These are phyloP conservation scores for Myrica gale DNA, from an alignment of 306 rosid species.

Conservation along the genomic window DNA sequence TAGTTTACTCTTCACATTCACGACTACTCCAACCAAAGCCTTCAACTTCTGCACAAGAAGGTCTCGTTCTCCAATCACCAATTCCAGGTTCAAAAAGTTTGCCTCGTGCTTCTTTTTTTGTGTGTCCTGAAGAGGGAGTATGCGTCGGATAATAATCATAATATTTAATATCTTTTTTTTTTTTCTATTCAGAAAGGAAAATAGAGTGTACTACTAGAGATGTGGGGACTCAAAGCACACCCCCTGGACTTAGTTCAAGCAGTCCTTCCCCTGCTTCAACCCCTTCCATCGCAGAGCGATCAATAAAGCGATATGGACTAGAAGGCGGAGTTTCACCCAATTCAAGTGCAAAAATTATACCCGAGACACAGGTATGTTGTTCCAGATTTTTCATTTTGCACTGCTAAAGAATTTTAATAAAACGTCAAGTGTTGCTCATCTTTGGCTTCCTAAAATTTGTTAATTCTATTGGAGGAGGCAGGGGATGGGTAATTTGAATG, in stretches of 20 bases:
- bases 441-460: neutral
- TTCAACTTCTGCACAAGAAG: conserved; percentile 39
- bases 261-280: conserved; percentile 62
- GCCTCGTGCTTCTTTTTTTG: neutral
- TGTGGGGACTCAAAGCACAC: conserved; percentile 83
- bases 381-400: neutral
- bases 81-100: conserved; percentile 55
- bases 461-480: neutral
- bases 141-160: conserved; percentile 3
- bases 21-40: conserved; percentile 49
- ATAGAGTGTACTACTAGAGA: conserved; percentile 62
- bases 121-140: neutral
- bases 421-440: too few species aligned
- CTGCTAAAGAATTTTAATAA: too few species aligned
- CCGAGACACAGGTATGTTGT: conserved; percentile 52
- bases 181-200: conserved; percentile 43
- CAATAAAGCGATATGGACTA: conserved; percentile 37
- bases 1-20: conserved; percentile 48
- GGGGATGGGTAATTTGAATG: neutral
- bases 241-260: conserved; percentile 52
- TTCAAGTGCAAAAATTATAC: conserved; percentile 45
- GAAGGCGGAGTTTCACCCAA: conserved; percentile 46
- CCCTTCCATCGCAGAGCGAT: conserved; percentile 56
- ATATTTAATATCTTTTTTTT: neutral
- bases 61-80: conserved; percentile 40